A percentile compares a stretch with the other conserved stretches of the same genome.
These are phyloP conservation scores for Phytophthora hibernalis DNA, from an alignment of 352 stramenopile species.

Conservation along the genomic window DNA sequence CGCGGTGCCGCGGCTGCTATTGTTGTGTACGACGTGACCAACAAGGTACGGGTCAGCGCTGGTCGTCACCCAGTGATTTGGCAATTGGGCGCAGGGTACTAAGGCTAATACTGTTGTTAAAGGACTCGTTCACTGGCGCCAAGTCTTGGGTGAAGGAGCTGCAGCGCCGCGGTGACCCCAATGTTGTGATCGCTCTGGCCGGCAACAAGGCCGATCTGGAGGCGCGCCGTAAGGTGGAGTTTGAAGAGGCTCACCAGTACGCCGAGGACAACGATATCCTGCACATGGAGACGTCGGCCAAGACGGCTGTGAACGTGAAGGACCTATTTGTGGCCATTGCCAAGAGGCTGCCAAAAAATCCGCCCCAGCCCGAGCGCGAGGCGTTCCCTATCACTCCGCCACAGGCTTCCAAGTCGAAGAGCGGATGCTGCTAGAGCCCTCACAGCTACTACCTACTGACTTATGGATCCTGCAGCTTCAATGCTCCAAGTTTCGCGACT, in stretches of 20 bases:
- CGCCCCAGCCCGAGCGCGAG: conserved; percentile 81
- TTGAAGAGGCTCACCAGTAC: conserved; percentile 98
- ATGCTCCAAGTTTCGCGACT: conserved; percentile 29
- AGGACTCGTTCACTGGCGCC: conserved; percentile 97
- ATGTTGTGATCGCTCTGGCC: conserved; percentile 96
- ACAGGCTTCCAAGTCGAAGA: conserved; percentile 80
- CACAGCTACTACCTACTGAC: conserved; percentile 38
- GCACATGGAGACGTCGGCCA: conserved; percentile 99
- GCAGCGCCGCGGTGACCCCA: conserved; percentile 97
- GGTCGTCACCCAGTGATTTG: neutral
- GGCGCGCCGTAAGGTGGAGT: conserved; percentile 96
- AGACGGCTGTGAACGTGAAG: conserved; percentile 99
- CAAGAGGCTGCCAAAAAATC: conserved; percentile 86
- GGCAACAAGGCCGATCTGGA: conserved; percentile 99
- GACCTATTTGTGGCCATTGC: conserved; percentile 98
- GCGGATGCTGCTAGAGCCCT: conserved; percentile 77
- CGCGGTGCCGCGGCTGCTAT: conserved; percentile 95
- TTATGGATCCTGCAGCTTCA: conserved; percentile 42
- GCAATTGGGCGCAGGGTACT: conserved; percentile 18
- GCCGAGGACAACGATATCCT: conserved; percentile 99
- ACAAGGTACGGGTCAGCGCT: conserved; percentile 75
- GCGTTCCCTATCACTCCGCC: conserved; percentile 85
- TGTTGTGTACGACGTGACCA: conserved; percentile 98
- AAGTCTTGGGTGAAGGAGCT: conserved; percentile 99
- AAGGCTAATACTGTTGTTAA: conserved; percentile 6